Evolutionary conservation across 1,284 basidiomycete species (phyloP).

Genomic region (Porodaedalea pini): DNA sequence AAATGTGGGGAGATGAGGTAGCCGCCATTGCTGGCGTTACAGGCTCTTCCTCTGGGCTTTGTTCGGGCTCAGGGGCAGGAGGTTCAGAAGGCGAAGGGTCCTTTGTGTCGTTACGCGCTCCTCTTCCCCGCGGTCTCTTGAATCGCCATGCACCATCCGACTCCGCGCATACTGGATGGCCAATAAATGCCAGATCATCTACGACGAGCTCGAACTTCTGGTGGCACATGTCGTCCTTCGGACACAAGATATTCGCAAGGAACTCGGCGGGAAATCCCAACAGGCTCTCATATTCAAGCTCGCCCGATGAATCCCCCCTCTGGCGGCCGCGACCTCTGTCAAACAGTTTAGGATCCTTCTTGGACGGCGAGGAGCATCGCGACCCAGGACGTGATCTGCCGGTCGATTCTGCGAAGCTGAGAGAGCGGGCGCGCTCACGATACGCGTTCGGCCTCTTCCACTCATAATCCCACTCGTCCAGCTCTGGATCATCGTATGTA

Average conservation of each 20-base stretch:
- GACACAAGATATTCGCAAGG: constrained; percentile 79
- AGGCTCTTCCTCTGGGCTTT: constrained; percentile 3
- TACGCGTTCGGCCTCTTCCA: constrained; percentile 50
- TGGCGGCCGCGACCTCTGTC: constrained; percentile 9
- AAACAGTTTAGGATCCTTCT: constrained; percentile 25
- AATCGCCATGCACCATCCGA: constrained; percentile 73
- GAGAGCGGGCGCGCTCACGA: constrained; percentile 34
- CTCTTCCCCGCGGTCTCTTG: constrained; percentile 51
- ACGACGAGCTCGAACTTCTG: constrained; percentile 92
- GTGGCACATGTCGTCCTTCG: constrained; percentile 79
- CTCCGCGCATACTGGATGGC: constrained; percentile 87
- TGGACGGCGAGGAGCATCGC: constrained; percentile 30
- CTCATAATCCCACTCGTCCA: constrained; percentile 39
- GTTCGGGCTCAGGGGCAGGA: neutral
- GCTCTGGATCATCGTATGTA: constrained; percentile 25
- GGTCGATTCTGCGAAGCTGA: constrained; percentile 14
- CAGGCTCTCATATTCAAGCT: constrained; percentile 52
- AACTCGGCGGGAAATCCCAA: constrained; percentile 82
- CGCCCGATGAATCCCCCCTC: constrained; percentile 3
- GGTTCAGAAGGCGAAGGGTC: neutral
- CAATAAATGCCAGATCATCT: constrained; percentile 92
- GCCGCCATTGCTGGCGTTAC: constrained; percentile 19
- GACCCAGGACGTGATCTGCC: constrained; percentile 32
- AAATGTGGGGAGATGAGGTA: constrained; percentile 66
- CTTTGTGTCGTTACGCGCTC: constrained; percentile 37